A percentile compares a stretch with the other conserved stretches of the same genome.
Conservation (phyloP, 2,329 filamentous ascomycete genomes). For the Cladophialophora carrionii region DNA sequence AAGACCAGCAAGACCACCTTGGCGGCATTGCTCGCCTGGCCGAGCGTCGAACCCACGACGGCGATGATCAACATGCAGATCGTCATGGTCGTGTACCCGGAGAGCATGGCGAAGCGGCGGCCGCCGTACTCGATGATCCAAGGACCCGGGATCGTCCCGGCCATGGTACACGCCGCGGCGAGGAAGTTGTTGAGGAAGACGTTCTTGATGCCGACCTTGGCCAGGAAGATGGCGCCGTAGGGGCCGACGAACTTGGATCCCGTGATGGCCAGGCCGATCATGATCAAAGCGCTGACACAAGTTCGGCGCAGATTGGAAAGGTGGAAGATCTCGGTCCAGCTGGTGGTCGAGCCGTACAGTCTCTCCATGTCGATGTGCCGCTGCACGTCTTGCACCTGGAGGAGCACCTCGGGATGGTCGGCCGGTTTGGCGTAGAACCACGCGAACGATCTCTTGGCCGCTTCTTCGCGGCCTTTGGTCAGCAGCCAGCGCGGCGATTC, state of each 20-base stretch:
- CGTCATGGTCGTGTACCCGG: conserved; percentile 37
- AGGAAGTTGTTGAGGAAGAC: conserved; percentile 25
- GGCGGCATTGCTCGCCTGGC: conserved; percentile 25
- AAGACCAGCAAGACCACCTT: conserved; percentile 39
- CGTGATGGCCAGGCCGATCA: conserved; percentile 40
- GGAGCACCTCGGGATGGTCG: conserved; percentile 35
- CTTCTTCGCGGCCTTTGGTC: conserved; percentile 47
- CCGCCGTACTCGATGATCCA: conserved; percentile 37
- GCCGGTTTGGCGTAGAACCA: conserved; percentile 19
- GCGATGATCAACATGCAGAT: conserved; percentile 39
- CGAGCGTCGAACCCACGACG: conserved; percentile 35
- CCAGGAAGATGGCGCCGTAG: conserved; percentile 25
- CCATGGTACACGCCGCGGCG: conserved; percentile 11
- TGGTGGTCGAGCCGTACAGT: conserved; percentile 24
- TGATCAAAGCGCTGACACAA: conserved; percentile 36
- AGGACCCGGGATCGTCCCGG: conserved; percentile 4
- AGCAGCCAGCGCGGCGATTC: conserved; percentile 55
- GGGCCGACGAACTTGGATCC: conserved; percentile 36
- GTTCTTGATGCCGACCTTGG: conserved; percentile 37
- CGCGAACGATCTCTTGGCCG: conserved; percentile 47
- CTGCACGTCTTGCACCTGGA: conserved; percentile 39
- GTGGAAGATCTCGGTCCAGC: conserved; percentile 39
- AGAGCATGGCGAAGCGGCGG: conserved; percentile 37
- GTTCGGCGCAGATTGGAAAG: conserved; percentile 38
- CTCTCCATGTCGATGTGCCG: conserved; percentile 39